These are phyloP conservation scores for Cutaneotrichosporon cutaneum DNA, from an alignment of 1,284 basidiomycete genomes.

Conservation along the genomic window DNA sequence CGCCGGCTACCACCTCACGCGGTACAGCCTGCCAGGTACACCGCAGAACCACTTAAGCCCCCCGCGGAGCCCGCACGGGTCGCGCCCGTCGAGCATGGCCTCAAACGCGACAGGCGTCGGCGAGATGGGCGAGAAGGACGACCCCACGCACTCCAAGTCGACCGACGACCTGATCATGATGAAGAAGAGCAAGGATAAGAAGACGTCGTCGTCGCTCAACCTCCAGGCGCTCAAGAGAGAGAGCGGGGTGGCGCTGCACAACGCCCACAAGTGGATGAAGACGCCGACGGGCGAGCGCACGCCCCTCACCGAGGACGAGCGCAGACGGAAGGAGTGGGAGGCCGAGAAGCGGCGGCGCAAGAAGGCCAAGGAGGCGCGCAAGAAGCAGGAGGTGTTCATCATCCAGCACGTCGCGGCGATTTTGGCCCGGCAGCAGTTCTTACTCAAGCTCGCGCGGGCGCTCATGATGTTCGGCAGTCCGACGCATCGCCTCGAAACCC, in stretches of 20 bases:
- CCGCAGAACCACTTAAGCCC: neutral
- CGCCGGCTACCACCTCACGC: constrained; percentile 66
- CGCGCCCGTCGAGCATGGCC: constrained; percentile 9
- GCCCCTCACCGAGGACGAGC: constrained; percentile 50
- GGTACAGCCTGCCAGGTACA: constrained; percentile 53
- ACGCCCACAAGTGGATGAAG: constrained; percentile 45
- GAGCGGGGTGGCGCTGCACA: neutral
- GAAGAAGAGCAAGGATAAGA: constrained; percentile 27
- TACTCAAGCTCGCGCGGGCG: constrained; percentile 81
- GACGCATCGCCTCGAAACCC: constrained; percentile 81
- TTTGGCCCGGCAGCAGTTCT: constrained; percentile 81
- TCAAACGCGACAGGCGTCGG: neutral
- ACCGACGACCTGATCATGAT: constrained; percentile 36
- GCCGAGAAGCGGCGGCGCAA: constrained; percentile 55
- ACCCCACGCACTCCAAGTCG: constrained; percentile 29
- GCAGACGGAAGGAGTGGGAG: constrained; percentile 57
- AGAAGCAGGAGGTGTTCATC: constrained; percentile 77
- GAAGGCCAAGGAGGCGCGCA: constrained; percentile 62
- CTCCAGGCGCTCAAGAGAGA: constrained; percentile 30
- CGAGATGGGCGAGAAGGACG: constrained; percentile 1
- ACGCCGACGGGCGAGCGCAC: neutral
- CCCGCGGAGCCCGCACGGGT: neutral
- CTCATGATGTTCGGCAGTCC: constrained; percentile 96
- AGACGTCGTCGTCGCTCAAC: constrained; percentile 26
- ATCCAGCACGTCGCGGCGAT: constrained; percentile 87